These are phyloP conservation scores for Biscutella laevigata DNA, from an alignment of 441 rosid genomes.

Conservation along the genomic window DNA sequence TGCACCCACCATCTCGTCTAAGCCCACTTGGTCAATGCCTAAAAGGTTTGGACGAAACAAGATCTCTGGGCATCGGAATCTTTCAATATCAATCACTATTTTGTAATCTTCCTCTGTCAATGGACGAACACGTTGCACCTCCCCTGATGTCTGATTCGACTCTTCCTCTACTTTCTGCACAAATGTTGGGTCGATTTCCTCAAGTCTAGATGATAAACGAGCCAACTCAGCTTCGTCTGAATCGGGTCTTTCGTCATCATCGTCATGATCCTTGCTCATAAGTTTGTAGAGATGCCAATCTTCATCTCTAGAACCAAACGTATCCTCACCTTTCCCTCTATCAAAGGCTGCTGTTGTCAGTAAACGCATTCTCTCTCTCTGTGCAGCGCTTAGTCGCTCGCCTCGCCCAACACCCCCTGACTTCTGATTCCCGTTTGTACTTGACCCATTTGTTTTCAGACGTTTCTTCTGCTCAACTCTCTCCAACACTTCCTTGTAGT, in stretches of 20 bases:
- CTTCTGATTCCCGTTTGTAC: slow-evolving; percentile 56
- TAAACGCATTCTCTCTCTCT: slow-evolving; percentile 89
- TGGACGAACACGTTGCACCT: slow-evolving; percentile 46
- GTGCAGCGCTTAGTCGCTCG: slow-evolving; percentile 87
- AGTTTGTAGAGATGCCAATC: slow-evolving; percentile 93
- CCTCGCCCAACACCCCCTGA: slow-evolving; percentile 82
- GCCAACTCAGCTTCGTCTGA: slow-evolving; percentile 63
- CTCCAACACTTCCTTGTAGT: slow-evolving; percentile 68
- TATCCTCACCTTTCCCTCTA: slow-evolving; percentile 92
- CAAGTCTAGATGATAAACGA: slow-evolving; percentile 65
- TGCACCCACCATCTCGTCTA: slow-evolving; percentile 78
- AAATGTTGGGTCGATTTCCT: slow-evolving; percentile 75
- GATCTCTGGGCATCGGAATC: slow-evolving; percentile 85
- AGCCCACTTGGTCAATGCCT: slow-evolving; percentile 76
- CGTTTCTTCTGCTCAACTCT: slow-evolving; percentile 80
- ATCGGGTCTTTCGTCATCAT: slow-evolving; percentile 64
- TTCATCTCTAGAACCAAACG: slow-evolving; percentile 85
- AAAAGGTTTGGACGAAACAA: slow-evolving; percentile 63
- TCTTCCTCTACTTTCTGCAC: slow-evolving; percentile 50
- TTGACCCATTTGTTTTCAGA: slow-evolving; percentile 64
- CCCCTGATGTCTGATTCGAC: slow-evolving; percentile 41
- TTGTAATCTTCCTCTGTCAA: slow-evolving; percentile 80
- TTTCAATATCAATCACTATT: slow-evolving; percentile 65
- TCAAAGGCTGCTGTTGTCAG: slow-evolving; percentile 92
- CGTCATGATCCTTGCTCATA: slow-evolving; percentile 88